phyloP scores from a whole-genome alignment of 306 rosid genomes.

The Oxytropis ochrocephala region DNA sequence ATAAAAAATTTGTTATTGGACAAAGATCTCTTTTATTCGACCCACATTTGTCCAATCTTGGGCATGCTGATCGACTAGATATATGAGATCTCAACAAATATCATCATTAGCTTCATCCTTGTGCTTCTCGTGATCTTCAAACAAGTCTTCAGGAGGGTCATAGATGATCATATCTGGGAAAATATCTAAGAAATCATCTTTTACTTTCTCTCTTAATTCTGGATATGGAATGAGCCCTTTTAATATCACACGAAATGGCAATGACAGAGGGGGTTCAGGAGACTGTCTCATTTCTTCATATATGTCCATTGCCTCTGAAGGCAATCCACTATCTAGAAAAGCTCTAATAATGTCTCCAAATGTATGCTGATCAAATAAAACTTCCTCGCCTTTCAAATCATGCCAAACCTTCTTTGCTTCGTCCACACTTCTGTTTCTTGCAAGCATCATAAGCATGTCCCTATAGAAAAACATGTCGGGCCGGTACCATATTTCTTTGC shows the following conservation, averaged over 20 bases:
- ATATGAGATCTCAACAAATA: not conserved
- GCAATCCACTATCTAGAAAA: constrained; percentile 59
- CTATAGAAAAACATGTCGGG: constrained; percentile 92
- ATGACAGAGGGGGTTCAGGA: constrained; percentile 77
- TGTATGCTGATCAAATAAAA: constrained; percentile 89
- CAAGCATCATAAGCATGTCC: constrained; percentile 93
- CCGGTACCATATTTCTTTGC: constrained; percentile 92
- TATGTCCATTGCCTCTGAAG: constrained; percentile 70
- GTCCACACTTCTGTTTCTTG: constrained; percentile 66
- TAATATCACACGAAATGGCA: constrained; percentile 78
- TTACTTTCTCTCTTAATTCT: constrained; percentile 73
- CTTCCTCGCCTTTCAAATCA: constrained; percentile 68
- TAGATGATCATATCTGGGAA: constrained; percentile 84
- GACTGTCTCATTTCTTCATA: constrained; percentile 79
- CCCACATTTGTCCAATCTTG: not conserved
- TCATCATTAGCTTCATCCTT: constrained; percentile 23
- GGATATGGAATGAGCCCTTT: constrained; percentile 87
- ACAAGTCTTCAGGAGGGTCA: constrained; percentile 92
- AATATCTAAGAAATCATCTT: constrained; percentile 71
- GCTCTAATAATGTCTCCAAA: constrained; percentile 79
- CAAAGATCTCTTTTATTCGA: not conserved
- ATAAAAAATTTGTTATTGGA: not conserved
- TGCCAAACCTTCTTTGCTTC: constrained; percentile 76
- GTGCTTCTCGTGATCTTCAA: constrained; percentile 46
- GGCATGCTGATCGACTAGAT: not conserved